Evolutionary conservation across 1,284 basidiomycete genomes (phyloP).

Genomic region (Heterobasidion occidentale): DNA sequence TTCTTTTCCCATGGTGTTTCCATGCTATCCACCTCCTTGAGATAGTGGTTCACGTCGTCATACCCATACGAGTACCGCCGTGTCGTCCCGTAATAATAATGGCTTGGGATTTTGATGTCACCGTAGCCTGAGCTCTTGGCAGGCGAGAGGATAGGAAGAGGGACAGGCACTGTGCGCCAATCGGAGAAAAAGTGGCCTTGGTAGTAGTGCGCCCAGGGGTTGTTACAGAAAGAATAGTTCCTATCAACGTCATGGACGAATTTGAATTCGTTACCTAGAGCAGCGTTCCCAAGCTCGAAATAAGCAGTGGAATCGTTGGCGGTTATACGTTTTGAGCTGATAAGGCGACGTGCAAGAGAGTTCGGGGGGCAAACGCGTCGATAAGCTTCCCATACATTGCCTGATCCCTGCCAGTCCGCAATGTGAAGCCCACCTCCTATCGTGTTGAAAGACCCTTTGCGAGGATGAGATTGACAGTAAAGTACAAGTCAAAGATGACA

Average conservation of each 20-base stretch:
- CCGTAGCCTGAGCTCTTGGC: constrained; percentile 77
- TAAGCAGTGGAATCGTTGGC: constrained; percentile 22
- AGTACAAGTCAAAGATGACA: constrained; percentile 10
- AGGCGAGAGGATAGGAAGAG: constrained; percentile 89
- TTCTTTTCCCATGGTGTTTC: constrained; percentile 81
- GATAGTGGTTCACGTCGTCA: constrained; percentile 65
- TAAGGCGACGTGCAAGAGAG: constrained; percentile 74
- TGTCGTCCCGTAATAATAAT: constrained; percentile 87
- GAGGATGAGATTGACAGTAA: constrained; percentile 8
- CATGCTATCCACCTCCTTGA: constrained; percentile 72
- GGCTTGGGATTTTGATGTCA: constrained; percentile 89
- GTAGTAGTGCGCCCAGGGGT: constrained; percentile 75
- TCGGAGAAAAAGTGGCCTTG: constrained; percentile 96
- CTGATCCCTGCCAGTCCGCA: constrained; percentile 78
- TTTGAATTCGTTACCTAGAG: constrained; percentile 44
- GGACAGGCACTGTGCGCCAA: constrained; percentile 78
- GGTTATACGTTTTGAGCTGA: constrained; percentile 57
- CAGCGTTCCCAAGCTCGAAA: constrained; percentile 9
- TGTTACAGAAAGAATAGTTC: constrained; percentile 68
- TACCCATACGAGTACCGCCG: constrained; percentile 85
- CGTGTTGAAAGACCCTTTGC: constrained; percentile 46
- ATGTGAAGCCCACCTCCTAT: constrained; percentile 65
- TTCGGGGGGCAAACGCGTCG: constrained; percentile 82
- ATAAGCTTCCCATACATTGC: constrained; percentile 89
- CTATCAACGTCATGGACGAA: constrained; percentile 57